Evolutionary conservation across 805 yeast genomes (phyloP).

Genomic region (Pichia paraexigua): DNA sequence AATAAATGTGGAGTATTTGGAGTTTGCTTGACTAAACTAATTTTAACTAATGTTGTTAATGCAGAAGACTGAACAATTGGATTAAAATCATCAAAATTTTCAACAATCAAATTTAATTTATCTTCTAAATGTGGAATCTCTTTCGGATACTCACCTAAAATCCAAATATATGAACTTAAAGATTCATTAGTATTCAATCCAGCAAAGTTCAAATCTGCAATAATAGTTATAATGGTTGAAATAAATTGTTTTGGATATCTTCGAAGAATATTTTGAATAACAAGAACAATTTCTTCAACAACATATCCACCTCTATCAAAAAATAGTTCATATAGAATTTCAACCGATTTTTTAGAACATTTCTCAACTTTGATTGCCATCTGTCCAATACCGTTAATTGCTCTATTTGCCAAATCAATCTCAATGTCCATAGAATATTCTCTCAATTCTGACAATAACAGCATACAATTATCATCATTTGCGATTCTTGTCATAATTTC

Average conservation of each 20-base stretch:
- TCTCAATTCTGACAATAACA: slow-evolving; percentile 60
- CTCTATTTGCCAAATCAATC: slow-evolving; percentile 59
- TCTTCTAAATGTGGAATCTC: slow-evolving; percentile 47
- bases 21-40: slow-evolving; percentile 32
- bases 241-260: slow-evolving; percentile 50
- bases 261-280: slow-evolving; percentile 58
- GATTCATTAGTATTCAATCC: slow-evolving; percentile 43
- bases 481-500: slow-evolving; percentile 68
- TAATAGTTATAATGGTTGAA: slow-evolving; percentile 47
- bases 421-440: slow-evolving; percentile 86
- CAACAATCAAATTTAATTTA: slow-evolving; percentile 39
- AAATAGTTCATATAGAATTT: slow-evolving; percentile 48
- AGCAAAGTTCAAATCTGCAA: slow-evolving; percentile 38
- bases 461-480: slow-evolving; percentile 46
- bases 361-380: slow-evolving; percentile 57
- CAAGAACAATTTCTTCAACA: slow-evolving; percentile 52
- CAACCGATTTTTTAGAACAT: slow-evolving; percentile 50
- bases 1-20: slow-evolving; percentile 33
- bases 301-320: slow-evolving; percentile 58
- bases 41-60: slow-evolving; percentile 55
- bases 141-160: slow-evolving; percentile 62
- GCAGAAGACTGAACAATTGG: slow-evolving; percentile 51
- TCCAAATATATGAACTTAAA: slow-evolving; percentile 56
- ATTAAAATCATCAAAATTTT: slow-evolving; percentile 51
- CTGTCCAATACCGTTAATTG: slow-evolving; percentile 63